Conservation (phyloP, 108 stramenopile genomes). For the Skeletonema tropicum region DNA sequence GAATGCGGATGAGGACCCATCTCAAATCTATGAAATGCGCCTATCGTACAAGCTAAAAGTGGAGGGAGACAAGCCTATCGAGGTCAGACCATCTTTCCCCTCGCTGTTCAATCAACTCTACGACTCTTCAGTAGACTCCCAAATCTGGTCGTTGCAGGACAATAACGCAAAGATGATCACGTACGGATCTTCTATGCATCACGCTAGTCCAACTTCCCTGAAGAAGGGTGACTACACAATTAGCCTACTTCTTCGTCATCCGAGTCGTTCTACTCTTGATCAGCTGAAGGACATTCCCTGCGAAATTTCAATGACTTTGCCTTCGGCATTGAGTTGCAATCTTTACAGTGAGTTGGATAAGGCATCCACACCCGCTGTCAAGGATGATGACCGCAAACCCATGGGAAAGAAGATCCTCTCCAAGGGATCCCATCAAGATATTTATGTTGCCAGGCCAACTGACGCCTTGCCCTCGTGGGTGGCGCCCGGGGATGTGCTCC, state of each 20-base stretch:
- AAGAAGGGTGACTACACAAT: slow-evolving; percentile 42
- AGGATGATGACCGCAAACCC: slow-evolving; percentile 18
- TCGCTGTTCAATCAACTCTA: slow-evolving; percentile 47
- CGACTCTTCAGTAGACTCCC: slow-evolving; percentile 51
- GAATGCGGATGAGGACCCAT: slow-evolving; percentile 7
- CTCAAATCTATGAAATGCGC: slow-evolving; percentile 44
- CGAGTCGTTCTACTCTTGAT: slow-evolving; percentile 42
- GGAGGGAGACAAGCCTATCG: slow-evolving; percentile 28
- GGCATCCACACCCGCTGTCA: slow-evolving; percentile 38
- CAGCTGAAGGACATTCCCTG: slow-evolving; percentile 43
- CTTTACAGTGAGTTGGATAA: slow-evolving; percentile 36
- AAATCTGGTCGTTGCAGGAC: slow-evolving; percentile 46
- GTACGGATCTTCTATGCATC: slow-evolving; percentile 49
- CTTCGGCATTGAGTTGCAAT: slow-evolving; percentile 23
- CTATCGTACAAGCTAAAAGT: slow-evolving; percentile 40
- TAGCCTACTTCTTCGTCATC: slow-evolving; percentile 40
- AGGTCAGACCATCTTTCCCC: slow-evolving; percentile 30
- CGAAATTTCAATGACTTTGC: slow-evolving; percentile 19
- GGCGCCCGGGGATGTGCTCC: slow-evolving; percentile 41
- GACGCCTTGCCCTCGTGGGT: slow-evolving; percentile 40
- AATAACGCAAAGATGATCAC: slow-evolving; percentile 28
- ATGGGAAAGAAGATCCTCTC: slow-evolving; percentile 9
- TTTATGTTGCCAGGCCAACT: slow-evolving; percentile 46
- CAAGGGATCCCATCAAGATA: slow-evolving; percentile 38
- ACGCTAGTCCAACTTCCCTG: slow-evolving; percentile 31